phyloP scores from a whole-genome alignment of 2,329 filamentous ascomycete genomes.

The Clonostachys rhizophaga region DNA sequence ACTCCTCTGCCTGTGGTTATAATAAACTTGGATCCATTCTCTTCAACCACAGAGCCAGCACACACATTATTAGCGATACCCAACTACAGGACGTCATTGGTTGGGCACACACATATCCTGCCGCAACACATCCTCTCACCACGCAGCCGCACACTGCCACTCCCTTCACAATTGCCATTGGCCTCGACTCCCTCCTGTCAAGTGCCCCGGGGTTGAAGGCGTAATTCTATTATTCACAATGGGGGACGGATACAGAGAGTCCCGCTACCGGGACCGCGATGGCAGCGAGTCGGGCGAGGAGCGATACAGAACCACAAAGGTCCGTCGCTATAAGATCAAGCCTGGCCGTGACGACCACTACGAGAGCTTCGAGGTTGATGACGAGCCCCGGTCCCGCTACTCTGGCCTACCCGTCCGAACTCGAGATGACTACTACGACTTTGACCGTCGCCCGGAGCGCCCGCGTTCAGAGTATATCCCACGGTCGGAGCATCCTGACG shows the following conservation, averaged over 20 bases:
- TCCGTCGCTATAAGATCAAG: constrained; percentile 47
- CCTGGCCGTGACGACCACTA: constrained; percentile 32
- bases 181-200: no score
- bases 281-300: constrained; percentile 36
- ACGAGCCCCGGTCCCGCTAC: constrained; percentile 38
- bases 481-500: constrained; percentile 18
- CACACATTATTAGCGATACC: no score
- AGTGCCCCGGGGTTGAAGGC: no score
- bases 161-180: no score
- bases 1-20: no score
- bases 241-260: constrained; percentile 28
- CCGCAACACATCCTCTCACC: no score
- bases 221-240: constrained; percentile 12
- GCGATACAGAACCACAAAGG: constrained; percentile 38
- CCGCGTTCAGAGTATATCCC: constrained; percentile 46
- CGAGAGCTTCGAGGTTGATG: constrained; percentile 37
- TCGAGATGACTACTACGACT: constrained; percentile 32
- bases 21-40: no score
- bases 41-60: no score
- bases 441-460: constrained; percentile 41
- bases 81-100: no score
- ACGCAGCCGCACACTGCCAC: no score
- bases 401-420: constrained; percentile 26
- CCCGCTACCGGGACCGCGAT: constrained; percentile 12
- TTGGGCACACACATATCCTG: no score